Conservation (phyloP, 2,329 filamentous ascomycete species). For the Chalara sp. region DNA sequence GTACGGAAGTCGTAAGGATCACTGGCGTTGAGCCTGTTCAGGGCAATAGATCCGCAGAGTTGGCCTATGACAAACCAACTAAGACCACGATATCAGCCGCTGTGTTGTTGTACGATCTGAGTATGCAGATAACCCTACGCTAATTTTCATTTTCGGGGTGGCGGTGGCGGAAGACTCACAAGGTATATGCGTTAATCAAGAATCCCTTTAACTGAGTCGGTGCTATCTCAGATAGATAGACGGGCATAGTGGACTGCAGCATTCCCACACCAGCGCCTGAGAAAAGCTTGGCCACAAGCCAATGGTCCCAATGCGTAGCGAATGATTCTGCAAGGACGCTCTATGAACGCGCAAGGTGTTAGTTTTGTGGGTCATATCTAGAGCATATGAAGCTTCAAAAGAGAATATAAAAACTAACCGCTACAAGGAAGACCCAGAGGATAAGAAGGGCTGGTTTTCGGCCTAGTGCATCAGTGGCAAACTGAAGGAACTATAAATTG, state of each 20-base stretch:
- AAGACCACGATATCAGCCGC: background rate
- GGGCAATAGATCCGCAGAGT: constrained; percentile 35
- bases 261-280: constrained; percentile 16
- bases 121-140: no score
- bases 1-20: constrained; percentile 30
- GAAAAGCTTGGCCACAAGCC: constrained; percentile 16
- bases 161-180: constrained; percentile 7
- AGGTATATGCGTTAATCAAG: constrained; percentile 12
- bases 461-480: constrained; percentile 23
- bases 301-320: constrained; percentile 12
- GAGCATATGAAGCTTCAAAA: no score
- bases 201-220: constrained; percentile 15
- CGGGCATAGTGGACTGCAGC: constrained; percentile 16
- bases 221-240: constrained; percentile 16
- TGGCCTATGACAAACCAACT: constrained; percentile 37
- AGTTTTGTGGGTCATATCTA: no score
- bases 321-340: constrained; percentile 15
- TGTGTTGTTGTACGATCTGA: background rate
- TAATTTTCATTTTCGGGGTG: constrained; percentile 4
- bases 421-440: constrained; percentile 26
- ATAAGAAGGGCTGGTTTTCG: constrained; percentile 28
- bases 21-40: constrained; percentile 28
- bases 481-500: constrained; percentile 12
- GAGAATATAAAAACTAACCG: constrained; percentile 1
- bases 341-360: background rate